Base-by-base conservation (phyloP, 2,329 filamentous ascomycete genomes). In the Periconia digitata region DNA sequence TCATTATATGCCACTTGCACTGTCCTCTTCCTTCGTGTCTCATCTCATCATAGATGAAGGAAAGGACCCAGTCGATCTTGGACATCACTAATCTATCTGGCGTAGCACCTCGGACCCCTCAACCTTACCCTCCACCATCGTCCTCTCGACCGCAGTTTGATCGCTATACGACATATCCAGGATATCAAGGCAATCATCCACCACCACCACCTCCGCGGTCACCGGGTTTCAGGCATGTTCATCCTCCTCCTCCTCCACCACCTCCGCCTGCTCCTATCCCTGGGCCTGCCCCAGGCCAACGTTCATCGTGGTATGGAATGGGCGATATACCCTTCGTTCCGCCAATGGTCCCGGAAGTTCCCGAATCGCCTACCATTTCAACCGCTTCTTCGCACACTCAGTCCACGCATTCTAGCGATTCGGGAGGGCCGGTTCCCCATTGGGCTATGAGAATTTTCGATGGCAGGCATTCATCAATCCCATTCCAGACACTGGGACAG, bases 371-470 rank as follows among this genome's bases (percentile, higher is more conserved):
- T 6, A 72, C 70, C 1, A 72, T 71, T 44, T 75, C 73, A 4
- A 74, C 69, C 16, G 66, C 68, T 37, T 76, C 74, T 2, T 74
- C 72, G 8, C 70, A 69, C 21, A 71, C 72, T 1, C 68, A 69
- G 42, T 65, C 66, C 3, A 71, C 69, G 4, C 62, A 67, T 37
- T 70, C 69, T 1, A 67, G 57, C 44, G 63, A 66, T 38, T 71
- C 70, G 0, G 55, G 58, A 20, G 60, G 62, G 16, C 51, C 59
- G 8, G 61, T 63, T 18, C 57, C 62, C 16, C 74, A 78, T 49
- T 78, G 75, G 75, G 72, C 70, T 1, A 67, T 68, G 49, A 66
- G 72, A 40, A 69, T 77, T 12, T 76, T 74, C 38, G 72, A 75
- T 50, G 74, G 74, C 12, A 55, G 63, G 15, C 69, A 74, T 59